Evolutionary conservation across 768 basidiomycete genomes (phyloP).

Genomic region (Mycena floridula): DNA sequence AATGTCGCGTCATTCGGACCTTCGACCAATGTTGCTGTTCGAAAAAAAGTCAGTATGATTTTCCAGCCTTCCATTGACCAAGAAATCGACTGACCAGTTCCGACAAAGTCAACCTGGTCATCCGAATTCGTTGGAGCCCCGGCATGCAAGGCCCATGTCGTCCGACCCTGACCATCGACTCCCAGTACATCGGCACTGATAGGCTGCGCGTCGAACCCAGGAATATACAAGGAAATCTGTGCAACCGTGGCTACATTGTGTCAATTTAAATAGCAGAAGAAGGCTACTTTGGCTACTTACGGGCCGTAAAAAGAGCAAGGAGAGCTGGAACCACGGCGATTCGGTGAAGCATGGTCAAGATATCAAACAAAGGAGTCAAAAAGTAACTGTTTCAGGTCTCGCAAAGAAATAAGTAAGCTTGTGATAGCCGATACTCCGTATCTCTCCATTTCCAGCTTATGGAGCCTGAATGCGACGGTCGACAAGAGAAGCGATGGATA

Average conservation of each 20-base stretch:
- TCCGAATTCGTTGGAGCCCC: slow-evolving; percentile 27
- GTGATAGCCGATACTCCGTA: no score
- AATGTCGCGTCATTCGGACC: slow-evolving; percentile 32
- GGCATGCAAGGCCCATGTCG: slow-evolving; percentile 34
- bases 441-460: no score
- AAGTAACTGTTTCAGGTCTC: no score
- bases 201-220: slow-evolving; percentile 38
- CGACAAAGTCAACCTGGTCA: slow-evolving; percentile 25
- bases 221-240: slow-evolving; percentile 37
- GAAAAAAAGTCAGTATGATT: neutral
- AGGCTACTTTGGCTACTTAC: no score
- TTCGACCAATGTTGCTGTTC: slow-evolving; percentile 37
- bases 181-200: slow-evolving; percentile 36
- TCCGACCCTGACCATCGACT: slow-evolving; percentile 31
- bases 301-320: no score
- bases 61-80: neutral
- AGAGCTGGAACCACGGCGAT: no score
- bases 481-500: no score
- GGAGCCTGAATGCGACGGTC: no score
- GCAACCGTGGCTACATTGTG: slow-evolving; percentile 17
- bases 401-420: no score
- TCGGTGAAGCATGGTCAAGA: no score
- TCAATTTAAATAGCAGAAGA: slow-evolving; percentile 1
- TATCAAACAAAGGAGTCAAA: no score
- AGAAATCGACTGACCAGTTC: slow-evolving; percentile 26